Evolutionary conservation across 75 land plant genomes (phyloP), one percentile per base, ranked within the genome.

Genomic region (Gnetum montanum): DNA sequence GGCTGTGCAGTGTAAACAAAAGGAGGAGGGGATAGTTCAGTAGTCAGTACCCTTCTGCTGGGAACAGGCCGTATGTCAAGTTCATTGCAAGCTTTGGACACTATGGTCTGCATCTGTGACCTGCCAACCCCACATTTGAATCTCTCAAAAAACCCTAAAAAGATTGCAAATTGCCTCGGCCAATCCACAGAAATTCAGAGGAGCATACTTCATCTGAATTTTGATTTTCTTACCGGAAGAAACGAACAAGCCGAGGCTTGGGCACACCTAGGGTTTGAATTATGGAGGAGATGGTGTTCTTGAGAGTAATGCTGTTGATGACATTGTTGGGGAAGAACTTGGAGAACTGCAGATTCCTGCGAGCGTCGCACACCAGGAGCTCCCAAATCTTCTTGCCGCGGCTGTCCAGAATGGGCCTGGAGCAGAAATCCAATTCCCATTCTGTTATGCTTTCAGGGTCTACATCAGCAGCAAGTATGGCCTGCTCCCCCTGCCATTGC

Each of bases 341-440:
- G 0, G 96, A 71, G 57, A 78, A 90, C 67, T 90, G 84, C 41
- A 94, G 79, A 34, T 79, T 82, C 23, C 88, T 65, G 4, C 66
- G 63, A 35, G 54, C 35, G 62, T 94, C 98, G 41, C 99, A 94
- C 1, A 86, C 83, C 25, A 86, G 75, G 44, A 94, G 88, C 73
- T 94, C 99, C 99, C 99, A 94, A 8, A 94, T 11, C 79, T 85
- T 85, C 75, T 94, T 94, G 18, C 99, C 99, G 47, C 99, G 74
- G 4, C 59, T 75, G 70, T 94, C 99, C 12, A 94, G 57, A 28
- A 94, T 90, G 6, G 99, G 99, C 24, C 99, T 70, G 0, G 99
- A 94, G 73, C 96, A 94, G 50, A 94, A 94, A 53, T 94, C 99
- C 57, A 94, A 44, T 53, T 94, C 96, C 99, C 99, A 94, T 48